A percentile compares a stretch with the other conserved stretches of the same genome.
Evolutionary conservation across 75 land plant genomes (phyloP).

Genomic region (Picea sitchensis): DNA sequence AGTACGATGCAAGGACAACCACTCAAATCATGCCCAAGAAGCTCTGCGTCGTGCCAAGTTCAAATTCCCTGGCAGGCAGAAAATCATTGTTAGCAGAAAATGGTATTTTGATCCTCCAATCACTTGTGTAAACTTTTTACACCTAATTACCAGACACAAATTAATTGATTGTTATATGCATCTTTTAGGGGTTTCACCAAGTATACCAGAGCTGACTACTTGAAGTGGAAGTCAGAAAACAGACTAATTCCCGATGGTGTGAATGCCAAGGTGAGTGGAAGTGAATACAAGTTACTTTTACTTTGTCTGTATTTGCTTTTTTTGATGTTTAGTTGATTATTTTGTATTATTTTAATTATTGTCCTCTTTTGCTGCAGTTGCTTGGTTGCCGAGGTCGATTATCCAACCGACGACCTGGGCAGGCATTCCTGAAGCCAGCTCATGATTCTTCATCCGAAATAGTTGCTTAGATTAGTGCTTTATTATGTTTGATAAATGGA

Average conservation of each 20-base stretch:
- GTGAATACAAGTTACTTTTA: neutral
- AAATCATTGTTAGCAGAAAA: conserved; percentile 42
- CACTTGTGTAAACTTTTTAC: neutral
- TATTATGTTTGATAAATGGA: too few relatives aligned
- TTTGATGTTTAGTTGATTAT: neutral
- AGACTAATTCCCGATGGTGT: conserved; percentile 59
- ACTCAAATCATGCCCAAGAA: conserved; percentile 55
- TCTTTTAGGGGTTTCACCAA: conserved; percentile 54
- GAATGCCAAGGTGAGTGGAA: conserved; percentile 40
- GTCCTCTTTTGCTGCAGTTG: conserved; percentile 22
- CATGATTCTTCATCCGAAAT: too few relatives aligned
- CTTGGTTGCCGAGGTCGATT: conserved; percentile 58
- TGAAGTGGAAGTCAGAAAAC: conserved; percentile 55
- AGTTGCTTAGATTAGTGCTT: too few relatives aligned
- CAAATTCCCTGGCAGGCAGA: conserved; percentile 70
- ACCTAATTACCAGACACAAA: neutral
- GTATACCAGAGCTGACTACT: conserved; percentile 39
- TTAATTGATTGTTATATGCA: neutral
- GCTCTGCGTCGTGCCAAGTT: conserved; percentile 71
- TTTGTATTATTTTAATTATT: neutral
- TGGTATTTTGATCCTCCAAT: neutral
- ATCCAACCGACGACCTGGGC: conserved; percentile 30
- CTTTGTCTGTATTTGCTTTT: neutral
- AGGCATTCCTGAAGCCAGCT: conserved; percentile 40
- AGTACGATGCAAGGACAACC: conserved; percentile 56